Conservation (phyloP, 306 rosid species). For the Vicia sativa region DNA sequence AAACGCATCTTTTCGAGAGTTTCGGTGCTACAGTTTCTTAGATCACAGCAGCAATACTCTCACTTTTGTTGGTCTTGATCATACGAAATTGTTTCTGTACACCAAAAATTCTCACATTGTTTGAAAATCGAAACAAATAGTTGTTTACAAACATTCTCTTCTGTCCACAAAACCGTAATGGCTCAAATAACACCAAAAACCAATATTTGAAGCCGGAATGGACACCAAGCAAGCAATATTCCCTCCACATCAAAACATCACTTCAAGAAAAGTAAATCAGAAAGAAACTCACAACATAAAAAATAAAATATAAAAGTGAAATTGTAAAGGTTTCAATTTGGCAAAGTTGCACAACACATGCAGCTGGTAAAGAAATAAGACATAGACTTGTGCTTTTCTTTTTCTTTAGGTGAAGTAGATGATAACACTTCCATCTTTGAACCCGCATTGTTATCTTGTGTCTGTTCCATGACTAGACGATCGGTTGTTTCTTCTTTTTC, state of each 20-base stretch:
- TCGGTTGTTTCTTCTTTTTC: slow-evolving; percentile 63
- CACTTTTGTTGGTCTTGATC: too few relatives aligned
- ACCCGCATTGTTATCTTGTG: slow-evolving; percentile 39
- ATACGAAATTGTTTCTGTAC: neutral
- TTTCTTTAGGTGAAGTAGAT: slow-evolving; percentile 50
- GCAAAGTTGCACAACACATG: slow-evolving; percentile 80
- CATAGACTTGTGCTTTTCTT: slow-evolving; percentile 56
- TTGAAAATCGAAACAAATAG: neutral
- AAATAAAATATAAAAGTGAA: neutral
- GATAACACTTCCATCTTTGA: slow-evolving; percentile 34
- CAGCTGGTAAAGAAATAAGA: slow-evolving; percentile 72
- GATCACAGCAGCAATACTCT: too few relatives aligned
- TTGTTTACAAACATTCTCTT: neutral
- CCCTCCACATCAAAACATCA: slow-evolving; percentile 46
- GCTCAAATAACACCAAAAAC: neutral
- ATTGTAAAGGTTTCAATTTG: slow-evolving; percentile 39
- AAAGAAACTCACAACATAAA: slow-evolving; percentile 35
- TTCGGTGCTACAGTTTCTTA: too few relatives aligned
- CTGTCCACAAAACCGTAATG: neutral
- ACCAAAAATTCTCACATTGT: neutral
- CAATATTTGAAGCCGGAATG: neutral
- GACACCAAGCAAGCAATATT: slow-evolving; percentile 17
- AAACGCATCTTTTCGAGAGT: too few relatives aligned
- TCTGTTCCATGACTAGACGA: slow-evolving; percentile 42
- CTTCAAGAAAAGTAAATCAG: slow-evolving; percentile 29